Base-by-base conservation (phyloP, 768 basidiomycete species). In the Nevesoporus exiguus region DNA sequence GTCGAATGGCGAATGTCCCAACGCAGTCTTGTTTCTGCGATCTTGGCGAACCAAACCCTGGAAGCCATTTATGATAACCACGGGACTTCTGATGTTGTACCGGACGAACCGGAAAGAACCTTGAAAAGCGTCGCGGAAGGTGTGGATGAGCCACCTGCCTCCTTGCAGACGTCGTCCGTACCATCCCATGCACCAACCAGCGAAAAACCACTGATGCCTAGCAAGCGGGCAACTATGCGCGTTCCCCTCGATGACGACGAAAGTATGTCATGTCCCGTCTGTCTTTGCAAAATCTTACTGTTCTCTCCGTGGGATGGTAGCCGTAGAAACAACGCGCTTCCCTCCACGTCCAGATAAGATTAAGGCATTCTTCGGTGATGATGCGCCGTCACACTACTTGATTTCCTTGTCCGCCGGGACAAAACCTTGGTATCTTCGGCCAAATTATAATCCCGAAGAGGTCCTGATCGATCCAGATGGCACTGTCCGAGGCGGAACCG, bases 381-480 rank as follows among this genome's bases (percentile, higher is more conserved):
- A 81, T 34, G 76, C 76, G 9, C 81, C 82, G 0, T 66, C 67
- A 21, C 69, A 74, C 46, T 75, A 76, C 57, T 60, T 80, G 43
- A 69, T 68, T 30, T 71, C 68, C 43, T 59, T 74, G 43, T 71
- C 71, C 27, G 74, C 76, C 2, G 74, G 74, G 40, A 54, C 73
- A 46, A 75, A 77, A 56, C 82, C 86, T 14, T 82, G 79, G 80
- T 87, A 82, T 61, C 74, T 89, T 31, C 77, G 77, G 1, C 75
- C 78, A 22, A 80, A 79, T 51, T 84, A 83, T 63, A 73, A 71
- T 46, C 73, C 78, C 8, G 75, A 76, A 8, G 83, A 87, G 40
- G 78, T 88, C 40, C 72, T 84, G 19, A 78, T 86, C 56, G 80
- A 82, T 58, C 82, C 82, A 14, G 84, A 86, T 47, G 82, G 84